Percentiles rank a stretch among this genome's conserved stretches.
phyloP scores from a whole-genome alignment of 345 rosid species.

The Aquilaria sinensis region DNA sequence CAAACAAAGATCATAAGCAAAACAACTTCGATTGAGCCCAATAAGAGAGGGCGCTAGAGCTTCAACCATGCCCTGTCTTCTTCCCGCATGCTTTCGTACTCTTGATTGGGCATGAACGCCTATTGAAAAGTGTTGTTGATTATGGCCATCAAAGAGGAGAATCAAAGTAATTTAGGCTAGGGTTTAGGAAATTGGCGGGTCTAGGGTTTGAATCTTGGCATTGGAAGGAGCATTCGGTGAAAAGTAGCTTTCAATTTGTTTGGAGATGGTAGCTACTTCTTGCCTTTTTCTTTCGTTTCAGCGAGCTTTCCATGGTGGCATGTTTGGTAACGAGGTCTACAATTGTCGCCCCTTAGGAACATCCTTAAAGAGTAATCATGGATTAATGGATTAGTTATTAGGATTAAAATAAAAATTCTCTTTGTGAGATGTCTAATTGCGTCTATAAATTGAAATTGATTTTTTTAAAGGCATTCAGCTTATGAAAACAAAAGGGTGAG shows the following conservation, averaged over 20 bases:
- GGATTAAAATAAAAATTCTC: too few relatives aligned
- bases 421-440: too few relatives aligned
- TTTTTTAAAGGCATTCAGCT: too few relatives aligned
- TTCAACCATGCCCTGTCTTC: slow-evolving; percentile 79
- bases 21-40: slow-evolving; percentile 22
- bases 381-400: too few relatives aligned
- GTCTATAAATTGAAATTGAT: too few relatives aligned
- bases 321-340: background rate
- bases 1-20: slow-evolving; percentile 41
- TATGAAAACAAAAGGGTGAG: too few relatives aligned
- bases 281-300: slow-evolving; percentile 9
- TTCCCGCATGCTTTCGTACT: slow-evolving; percentile 76
- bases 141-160: slow-evolving; percentile 49
- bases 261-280: background rate
- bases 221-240: background rate
- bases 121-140: slow-evolving; percentile 80
- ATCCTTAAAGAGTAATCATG: background rate
- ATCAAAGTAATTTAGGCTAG: background rate
- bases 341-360: too few relatives aligned
- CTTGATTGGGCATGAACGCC: slow-evolving; percentile 88
- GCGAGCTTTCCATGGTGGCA: slow-evolving; percentile 12
- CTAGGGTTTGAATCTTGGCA: background rate
- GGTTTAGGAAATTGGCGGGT: background rate
- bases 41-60: slow-evolving; percentile 52
- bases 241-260: slow-evolving; percentile 7